Evolutionary conservation across 495 filamentous ascomycete genomes (phyloP).

Genomic region (Tuber borchii): DNA sequence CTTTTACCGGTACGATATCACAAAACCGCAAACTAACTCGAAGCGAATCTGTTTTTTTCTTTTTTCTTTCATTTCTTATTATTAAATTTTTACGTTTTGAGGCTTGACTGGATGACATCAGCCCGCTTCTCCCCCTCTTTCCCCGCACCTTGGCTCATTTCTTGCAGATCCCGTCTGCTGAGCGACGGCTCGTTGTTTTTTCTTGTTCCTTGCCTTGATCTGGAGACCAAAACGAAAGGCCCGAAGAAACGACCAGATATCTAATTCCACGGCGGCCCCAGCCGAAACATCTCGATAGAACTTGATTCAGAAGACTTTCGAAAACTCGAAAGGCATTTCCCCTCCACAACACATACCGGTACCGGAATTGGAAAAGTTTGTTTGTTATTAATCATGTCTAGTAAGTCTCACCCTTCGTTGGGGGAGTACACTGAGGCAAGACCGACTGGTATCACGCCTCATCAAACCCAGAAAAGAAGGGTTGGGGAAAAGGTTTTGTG

Average conservation of each 20-base stretch:
- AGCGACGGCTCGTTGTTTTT: background rate
- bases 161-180: background rate
- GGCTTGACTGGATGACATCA: background rate
- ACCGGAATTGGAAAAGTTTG: constrained; percentile 1
- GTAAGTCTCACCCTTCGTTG: constrained; percentile 10
- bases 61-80: no score
- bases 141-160: background rate
- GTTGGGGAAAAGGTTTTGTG: background rate
- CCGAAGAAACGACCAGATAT: background rate
- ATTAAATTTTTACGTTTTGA: background rate
- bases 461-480: background rate
- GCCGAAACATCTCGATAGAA: background rate
- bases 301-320: background rate
- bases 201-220: background rate
- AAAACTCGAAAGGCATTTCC: background rate
- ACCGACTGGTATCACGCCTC: background rate
- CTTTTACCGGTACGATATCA: background rate
- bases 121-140: background rate
- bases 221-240: background rate
- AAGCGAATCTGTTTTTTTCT: background rate
- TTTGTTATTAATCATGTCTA: constrained; percentile 19
- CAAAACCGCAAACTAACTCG: background rate
- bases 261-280: background rate
- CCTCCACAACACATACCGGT: background rate
- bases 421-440: background rate